A percentile compares a stretch with the other conserved stretches of the same genome.
These are phyloP conservation scores for Lyophyllum atratum DNA, from an alignment of 768 basidiomycete species.

Conservation along the genomic window DNA sequence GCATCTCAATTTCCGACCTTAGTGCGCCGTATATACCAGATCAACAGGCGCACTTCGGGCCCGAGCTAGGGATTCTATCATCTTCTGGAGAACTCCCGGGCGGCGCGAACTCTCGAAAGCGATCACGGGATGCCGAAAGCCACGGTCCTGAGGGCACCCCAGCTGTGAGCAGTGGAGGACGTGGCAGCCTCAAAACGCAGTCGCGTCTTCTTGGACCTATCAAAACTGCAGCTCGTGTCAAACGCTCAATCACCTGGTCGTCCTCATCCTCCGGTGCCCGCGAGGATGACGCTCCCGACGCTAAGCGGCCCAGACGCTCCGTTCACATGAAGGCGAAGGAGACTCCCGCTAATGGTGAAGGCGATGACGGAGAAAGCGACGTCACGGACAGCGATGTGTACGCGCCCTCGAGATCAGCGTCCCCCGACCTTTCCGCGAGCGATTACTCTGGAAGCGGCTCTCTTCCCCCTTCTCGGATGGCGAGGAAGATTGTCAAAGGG, in stretches of 20 bases:
- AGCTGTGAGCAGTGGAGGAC: background rate
- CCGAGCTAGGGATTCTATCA: conserved; percentile 1
- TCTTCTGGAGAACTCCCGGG: background rate
- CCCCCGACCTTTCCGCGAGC: conserved; percentile 15
- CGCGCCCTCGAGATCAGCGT: conserved; percentile 22
- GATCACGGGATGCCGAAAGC: conserved; percentile 3
- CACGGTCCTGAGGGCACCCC: background rate
- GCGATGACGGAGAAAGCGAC: conserved; percentile 16
- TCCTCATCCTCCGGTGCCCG: conserved; percentile 8
- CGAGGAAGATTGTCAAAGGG: conserved; percentile 9
- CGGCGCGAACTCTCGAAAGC: conserved; percentile 2
- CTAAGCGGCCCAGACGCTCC: conserved; percentile 12
- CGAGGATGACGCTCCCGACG: background rate
- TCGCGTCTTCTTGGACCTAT: background rate
- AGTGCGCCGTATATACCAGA: conserved; percentile 17
- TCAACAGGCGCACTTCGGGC: background rate
- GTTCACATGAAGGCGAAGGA: background rate
- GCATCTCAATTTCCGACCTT: conserved; percentile 20
- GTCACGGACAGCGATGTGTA: conserved; percentile 19
- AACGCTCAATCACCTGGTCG: conserved; percentile 16
- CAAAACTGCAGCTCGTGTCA: background rate
- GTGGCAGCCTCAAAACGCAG: background rate
- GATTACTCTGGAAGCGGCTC: conserved; percentile 17
- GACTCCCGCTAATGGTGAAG: background rate
- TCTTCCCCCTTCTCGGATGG: background rate